Conservation (phyloP, 1,139 yeast genomes). For the Pneumocystis carinii region DNA sequence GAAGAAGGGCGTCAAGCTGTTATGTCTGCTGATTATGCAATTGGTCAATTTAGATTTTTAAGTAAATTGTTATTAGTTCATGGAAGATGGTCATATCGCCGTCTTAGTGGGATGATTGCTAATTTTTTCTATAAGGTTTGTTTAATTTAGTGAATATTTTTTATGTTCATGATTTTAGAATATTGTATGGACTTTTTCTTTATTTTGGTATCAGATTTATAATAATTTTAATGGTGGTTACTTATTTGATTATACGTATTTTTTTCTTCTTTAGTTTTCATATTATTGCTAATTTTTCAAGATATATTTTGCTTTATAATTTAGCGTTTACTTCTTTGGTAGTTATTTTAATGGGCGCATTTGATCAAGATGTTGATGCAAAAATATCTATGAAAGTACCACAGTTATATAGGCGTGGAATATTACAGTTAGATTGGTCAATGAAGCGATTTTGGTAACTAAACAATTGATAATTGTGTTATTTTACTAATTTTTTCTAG, state of each 20-base stretch:
- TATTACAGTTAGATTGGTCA: conserved; percentile 67
- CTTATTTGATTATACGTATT: conserved; percentile 50
- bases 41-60: conserved; percentile 83
- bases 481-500: background rate
- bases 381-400: conserved; percentile 77
- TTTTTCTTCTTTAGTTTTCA: background rate
- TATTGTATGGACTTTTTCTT: conserved; percentile 69
- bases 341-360: conserved; percentile 72
- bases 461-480: background rate
- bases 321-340: conserved; percentile 92
- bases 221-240: conserved; percentile 83
- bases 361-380: conserved; percentile 87
- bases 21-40: conserved; percentile 92
- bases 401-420: conserved; percentile 74
- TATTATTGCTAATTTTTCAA: conserved; percentile 19
- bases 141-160: background rate
- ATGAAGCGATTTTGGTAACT: conserved; percentile 50
- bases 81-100: conserved; percentile 91
- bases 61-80: conserved; percentile 69
- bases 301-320: conserved; percentile 81
- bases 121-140: conserved; percentile 63
- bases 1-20: conserved; percentile 98
- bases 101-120: conserved; percentile 89
- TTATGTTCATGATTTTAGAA: conserved; percentile 26
- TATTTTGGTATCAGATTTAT: conserved; percentile 87